phyloP scores from a whole-genome alignment of 179 eudicot species.

The Spinacia oleracea region DNA sequence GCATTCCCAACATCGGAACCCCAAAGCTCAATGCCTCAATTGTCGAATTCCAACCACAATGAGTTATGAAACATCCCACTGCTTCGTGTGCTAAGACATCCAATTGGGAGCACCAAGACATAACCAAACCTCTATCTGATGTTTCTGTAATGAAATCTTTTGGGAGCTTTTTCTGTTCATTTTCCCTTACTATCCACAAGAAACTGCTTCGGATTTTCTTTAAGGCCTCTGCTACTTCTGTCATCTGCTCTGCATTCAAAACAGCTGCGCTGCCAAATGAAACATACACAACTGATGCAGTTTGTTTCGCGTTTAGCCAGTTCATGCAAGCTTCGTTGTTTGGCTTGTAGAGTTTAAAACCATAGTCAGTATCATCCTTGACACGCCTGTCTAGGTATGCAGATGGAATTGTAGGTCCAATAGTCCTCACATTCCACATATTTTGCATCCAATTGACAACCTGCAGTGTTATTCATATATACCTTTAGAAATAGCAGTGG shows the following conservation, averaged over 20 bases:
- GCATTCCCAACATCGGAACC: conserved; percentile 23
- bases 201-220: conserved; percentile 14
- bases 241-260: conserved; percentile 20
- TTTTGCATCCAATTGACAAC: conserved; percentile 28
- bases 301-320: conserved; percentile 24
- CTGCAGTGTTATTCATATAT: conserved; percentile 7
- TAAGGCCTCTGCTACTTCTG: conserved; percentile 29
- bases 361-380: conserved; percentile 26
- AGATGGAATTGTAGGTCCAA: conserved; percentile 37
- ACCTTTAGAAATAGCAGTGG: neutral
- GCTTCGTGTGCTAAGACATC: conserved; percentile 27
- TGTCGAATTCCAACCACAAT: conserved; percentile 7
- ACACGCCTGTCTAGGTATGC: conserved; percentile 31
- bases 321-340: conserved; percentile 12
- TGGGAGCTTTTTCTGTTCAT: conserved; percentile 19
- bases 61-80: conserved; percentile 34
- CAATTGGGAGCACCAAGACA: conserved; percentile 33
- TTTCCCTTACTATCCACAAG: conserved; percentile 34
- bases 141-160: neutral
- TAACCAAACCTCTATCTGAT: conserved; percentile 25
- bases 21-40: conserved; percentile 32
- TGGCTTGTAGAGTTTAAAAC: conserved; percentile 28
- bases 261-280: conserved; percentile 31
- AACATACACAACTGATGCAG: conserved; percentile 28
- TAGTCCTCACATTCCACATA: conserved; percentile 28